Base-by-base conservation (phyloP, 73 alveolate species). In the Paramecium pentaurelia region DNA sequence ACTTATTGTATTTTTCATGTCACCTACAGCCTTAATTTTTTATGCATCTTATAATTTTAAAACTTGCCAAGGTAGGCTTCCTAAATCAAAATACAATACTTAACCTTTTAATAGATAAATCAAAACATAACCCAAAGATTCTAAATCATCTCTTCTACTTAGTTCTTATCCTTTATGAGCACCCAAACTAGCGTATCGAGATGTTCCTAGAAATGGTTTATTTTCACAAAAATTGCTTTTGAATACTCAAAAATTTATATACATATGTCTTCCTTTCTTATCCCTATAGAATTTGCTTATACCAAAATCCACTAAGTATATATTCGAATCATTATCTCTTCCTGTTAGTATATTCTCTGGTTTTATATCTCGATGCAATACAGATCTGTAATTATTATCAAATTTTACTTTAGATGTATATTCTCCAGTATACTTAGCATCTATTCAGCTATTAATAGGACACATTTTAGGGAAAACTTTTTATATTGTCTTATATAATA, bases 1-100 rank as follows among this genome's bases (percentile, higher is more conserved):
- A 7, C 20, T 30, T 4, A 80, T 44, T 18, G 71, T 27, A 12
- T 2, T 12, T 45, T 80, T 80, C 91, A 80, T 80, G 0, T 49
- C 75, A 45, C 91, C 91, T 4, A 80, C 91, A 32, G 58, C 88
- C 75, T 71, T 38, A 1, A 83, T 71, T 71, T 89, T 89, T 22
- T 89, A 84, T 71, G 71, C 68, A 20, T 89, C 94, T 30, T 84
- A 45, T 0, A 98, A 98, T 88, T 94, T 91, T 90, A 96, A 93
- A 4, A 98, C 99, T 86, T 96, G 97, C 99, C 99, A 98, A 38
- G 99, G 99, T 68, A 95, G 58, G 40, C 73, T 77, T 27, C 97
- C 96, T 45, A 49, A 80, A 25, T 80, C 18, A 25, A 45, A 47
- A 40, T 77, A 14, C 11, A 9, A 45, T 22, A 47, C 28, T 80